phyloP scores from a whole-genome alignment of 1,284 basidiomycete genomes.

The Rhodotorula sp. region DNA sequence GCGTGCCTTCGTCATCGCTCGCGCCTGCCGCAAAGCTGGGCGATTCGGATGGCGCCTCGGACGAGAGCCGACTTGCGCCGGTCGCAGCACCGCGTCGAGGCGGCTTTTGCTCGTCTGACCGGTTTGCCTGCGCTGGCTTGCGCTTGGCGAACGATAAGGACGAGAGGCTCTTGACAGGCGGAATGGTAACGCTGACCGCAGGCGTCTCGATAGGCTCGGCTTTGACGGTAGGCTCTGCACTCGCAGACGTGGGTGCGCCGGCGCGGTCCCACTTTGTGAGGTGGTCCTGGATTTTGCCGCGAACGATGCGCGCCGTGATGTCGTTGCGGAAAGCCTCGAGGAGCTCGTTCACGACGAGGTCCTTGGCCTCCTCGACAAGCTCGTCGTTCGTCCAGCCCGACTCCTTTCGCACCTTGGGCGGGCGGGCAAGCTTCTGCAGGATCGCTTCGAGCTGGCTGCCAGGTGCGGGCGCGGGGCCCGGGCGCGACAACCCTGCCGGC shows the following conservation, averaged over 20 bases:
- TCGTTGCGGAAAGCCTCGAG: constrained; percentile 65
- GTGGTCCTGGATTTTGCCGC: constrained; percentile 60
- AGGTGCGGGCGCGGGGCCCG: constrained; percentile 1
- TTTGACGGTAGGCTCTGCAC: not conserved
- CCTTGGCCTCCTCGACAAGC: constrained; percentile 63
- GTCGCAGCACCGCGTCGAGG: not conserved
- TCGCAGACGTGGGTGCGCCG: not conserved
- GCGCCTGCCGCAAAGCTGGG: not conserved
- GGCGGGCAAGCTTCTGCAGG: constrained; percentile 22
- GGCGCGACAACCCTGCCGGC: not conserved
- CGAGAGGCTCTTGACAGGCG: constrained; percentile 30
- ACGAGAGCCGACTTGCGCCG: constrained; percentile 11
- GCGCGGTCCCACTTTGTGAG: constrained; percentile 56
- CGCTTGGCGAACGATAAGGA: constrained; percentile 33
- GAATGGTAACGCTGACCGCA: not conserved
- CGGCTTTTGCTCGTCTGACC: not conserved
- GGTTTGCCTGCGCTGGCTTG: not conserved
- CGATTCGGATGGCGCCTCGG: constrained; percentile 34
- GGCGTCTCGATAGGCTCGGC: not conserved
- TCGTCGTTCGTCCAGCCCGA: constrained; percentile 51
- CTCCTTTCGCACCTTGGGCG: constrained; percentile 57
- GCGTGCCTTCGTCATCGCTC: constrained; percentile 4
- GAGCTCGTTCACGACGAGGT: constrained; percentile 66
- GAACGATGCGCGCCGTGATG: constrained; percentile 66
- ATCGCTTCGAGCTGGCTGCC: constrained; percentile 18